These are phyloP conservation scores for Pulicaria dysenterica DNA, from an alignment of 129 eudicot genomes.

Conservation along the genomic window DNA sequence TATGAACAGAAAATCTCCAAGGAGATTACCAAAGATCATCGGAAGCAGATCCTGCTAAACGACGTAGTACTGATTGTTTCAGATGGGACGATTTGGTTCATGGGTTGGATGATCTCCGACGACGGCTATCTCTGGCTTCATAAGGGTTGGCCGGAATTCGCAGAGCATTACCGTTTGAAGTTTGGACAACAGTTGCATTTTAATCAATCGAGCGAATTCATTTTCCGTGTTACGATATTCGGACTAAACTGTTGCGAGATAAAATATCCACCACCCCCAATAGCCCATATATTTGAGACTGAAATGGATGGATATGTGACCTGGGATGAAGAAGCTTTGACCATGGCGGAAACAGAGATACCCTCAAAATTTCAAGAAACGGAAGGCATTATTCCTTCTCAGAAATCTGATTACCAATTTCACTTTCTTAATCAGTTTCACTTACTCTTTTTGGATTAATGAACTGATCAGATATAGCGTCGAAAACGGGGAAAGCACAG, in stretches of 20 bases:
- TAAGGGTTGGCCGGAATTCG: constrained; percentile 33
- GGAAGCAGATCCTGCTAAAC: constrained; percentile 12
- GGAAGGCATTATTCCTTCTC: no score
- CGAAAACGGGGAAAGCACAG: background rate
- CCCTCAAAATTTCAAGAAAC: no score
- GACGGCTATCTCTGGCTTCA: constrained; percentile 18
- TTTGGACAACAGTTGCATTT: constrained; percentile 15
- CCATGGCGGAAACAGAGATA: no score
- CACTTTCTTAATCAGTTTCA: background rate
- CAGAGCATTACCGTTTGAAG: constrained; percentile 7
- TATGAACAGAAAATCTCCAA: constrained; percentile 23
- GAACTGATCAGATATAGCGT: background rate
- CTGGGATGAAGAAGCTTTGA: no score
- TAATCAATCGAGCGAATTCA: background rate
- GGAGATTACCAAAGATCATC: constrained; percentile 7
- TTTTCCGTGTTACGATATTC: constrained; percentile 17
- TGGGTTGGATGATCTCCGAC: constrained; percentile 26
- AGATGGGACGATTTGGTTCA: constrained; percentile 16
- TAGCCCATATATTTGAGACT: background rate
- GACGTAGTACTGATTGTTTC: constrained; percentile 21
- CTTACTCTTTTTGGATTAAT: background rate
- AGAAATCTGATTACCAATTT: no score
- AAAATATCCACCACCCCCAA: background rate
- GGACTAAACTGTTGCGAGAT: constrained; percentile 6
- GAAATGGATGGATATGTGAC: background rate